These are phyloP conservation scores for Suhomyces bokatorum DNA, from an alignment of 1,139 yeast genomes.

Conservation along the genomic window DNA sequence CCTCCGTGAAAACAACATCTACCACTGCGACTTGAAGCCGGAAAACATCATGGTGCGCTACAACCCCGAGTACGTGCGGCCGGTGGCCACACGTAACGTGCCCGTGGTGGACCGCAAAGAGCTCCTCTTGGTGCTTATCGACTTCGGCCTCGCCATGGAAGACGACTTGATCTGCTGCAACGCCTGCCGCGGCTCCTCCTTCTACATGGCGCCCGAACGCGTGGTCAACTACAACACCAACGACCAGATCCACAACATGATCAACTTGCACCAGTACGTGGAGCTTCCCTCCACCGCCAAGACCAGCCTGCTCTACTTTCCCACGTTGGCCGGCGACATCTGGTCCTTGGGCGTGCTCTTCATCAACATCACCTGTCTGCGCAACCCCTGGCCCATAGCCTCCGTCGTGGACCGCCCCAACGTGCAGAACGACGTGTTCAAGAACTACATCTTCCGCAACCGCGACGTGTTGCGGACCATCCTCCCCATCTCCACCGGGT, in stretches of 20 bases:
- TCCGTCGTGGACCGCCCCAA: constrained; percentile 53
- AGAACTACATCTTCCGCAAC: constrained; percentile 39
- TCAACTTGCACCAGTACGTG: constrained; percentile 31
- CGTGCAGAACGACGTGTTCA: constrained; percentile 52
- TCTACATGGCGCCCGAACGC: constrained; percentile 93
- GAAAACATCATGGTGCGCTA: constrained; percentile 71
- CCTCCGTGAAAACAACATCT: constrained; percentile 67
- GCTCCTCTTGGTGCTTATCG: constrained; percentile 64
- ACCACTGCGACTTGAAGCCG: constrained; percentile 90
- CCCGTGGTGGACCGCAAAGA: constrained; percentile 52
- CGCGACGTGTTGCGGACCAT: constrained; percentile 41
- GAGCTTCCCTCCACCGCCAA: constrained; percentile 15
- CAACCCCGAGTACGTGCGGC: constrained; percentile 30
- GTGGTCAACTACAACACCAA: constrained; percentile 49
- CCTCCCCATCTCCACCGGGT: constrained; percentile 64
- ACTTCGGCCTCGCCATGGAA: constrained; percentile 80
- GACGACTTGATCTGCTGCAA: constrained; percentile 61
- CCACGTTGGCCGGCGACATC: constrained; percentile 79
- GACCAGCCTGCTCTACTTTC: constrained; percentile 41
- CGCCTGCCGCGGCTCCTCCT: constrained; percentile 82
- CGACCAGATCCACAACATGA: constrained; percentile 26
- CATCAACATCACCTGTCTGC: constrained; percentile 75
- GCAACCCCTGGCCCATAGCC: constrained; percentile 93
- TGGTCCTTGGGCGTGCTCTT: constrained; percentile 88
- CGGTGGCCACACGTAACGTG: constrained; percentile 1